Conservation (phyloP, 1,284 basidiomycete species). For the Veloboletus limbatus region DNA sequence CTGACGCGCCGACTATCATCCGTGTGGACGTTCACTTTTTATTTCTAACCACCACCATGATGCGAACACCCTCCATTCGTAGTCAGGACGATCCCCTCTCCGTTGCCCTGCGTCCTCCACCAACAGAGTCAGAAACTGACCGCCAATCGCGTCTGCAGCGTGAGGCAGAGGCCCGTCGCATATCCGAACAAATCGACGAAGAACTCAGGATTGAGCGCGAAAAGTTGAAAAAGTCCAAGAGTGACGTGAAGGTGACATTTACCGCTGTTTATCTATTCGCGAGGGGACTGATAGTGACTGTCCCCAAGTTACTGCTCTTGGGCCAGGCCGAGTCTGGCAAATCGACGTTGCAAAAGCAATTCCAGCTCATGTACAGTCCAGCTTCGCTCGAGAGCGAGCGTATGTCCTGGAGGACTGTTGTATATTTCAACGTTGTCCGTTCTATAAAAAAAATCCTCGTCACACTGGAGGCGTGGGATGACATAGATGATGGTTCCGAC, state of each 20-base stretch:
- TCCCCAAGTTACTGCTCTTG: constrained; percentile 62
- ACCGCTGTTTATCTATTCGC: constrained; percentile 3
- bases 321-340: constrained; percentile 84
- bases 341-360: constrained; percentile 80
- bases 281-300: constrained; percentile 17
- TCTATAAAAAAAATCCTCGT: constrained; percentile 73
- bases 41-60: constrained; percentile 41
- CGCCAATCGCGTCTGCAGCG: constrained; percentile 53
- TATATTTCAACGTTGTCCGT: constrained; percentile 78
- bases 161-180: constrained; percentile 69
- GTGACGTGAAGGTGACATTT: constrained; percentile 66
- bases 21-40: constrained; percentile 22
- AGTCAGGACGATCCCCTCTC: constrained; percentile 73
- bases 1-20: constrained; percentile 6
- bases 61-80: constrained; percentile 65
- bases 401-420: constrained; percentile 76
- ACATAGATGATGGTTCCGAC: constrained; percentile 52
- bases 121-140: constrained; percentile 63
- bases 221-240: constrained; percentile 55
- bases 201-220: constrained; percentile 68
- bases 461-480: constrained; percentile 66
- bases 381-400: constrained; percentile 73
- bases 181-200: constrained; percentile 79
- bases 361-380: constrained; percentile 82
- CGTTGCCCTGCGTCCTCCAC: constrained; percentile 61